Base-by-base conservation (phyloP, 2,329 filamentous ascomycete genomes). In the Pestalotiopsis sp. region DNA sequence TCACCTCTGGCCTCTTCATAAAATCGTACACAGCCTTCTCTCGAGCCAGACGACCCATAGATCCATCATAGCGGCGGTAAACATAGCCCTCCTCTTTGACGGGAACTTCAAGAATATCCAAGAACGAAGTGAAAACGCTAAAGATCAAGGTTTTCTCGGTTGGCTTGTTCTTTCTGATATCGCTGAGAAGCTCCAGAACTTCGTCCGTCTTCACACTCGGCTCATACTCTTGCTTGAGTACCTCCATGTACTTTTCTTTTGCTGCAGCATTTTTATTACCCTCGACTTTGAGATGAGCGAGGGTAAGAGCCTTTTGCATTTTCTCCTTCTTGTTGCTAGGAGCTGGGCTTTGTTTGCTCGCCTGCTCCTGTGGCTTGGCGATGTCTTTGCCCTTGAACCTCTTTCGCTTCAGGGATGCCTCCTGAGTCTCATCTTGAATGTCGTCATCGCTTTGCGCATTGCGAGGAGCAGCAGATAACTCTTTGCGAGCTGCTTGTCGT, bases 41-140 rank as follows among this genome's bases (percentile, higher is more conserved):
- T 58, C 76, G 73, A 13, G 72, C 71, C 0, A 27, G 9, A 6
- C 65, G 70, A 2, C 60, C n/a, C 77, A 79, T 79, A 12, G 68
- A 70, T 12, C 78, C 78, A 57, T 79, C 78, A 65, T 78, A 79
- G 20, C 78, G 77, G 39, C 69, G 72, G 69, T 75, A 78, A 14
- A 69, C 61, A 49, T 76, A 76, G 17, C 72, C 69, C 23, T 73
- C 70, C 12, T 75, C 73, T 5, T 73, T 69, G 49, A 79, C 70
- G 4, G 77, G 76, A 13, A 78, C 74, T 71, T 79, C 77, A 7
- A 79, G 73, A 1, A 79, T 65, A 27, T 79, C 78, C 27, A 79
- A 73, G 68, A 79, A 79, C 2, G 78, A 79, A 0, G 77, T 78
- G 72, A 76, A 79, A n/a, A 77, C 72, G 52, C 76, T 78, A 63